These are phyloP conservation scores for Lentinula sp. DNA, from an alignment of 768 basidiomycete species.

Conservation along the genomic window DNA sequence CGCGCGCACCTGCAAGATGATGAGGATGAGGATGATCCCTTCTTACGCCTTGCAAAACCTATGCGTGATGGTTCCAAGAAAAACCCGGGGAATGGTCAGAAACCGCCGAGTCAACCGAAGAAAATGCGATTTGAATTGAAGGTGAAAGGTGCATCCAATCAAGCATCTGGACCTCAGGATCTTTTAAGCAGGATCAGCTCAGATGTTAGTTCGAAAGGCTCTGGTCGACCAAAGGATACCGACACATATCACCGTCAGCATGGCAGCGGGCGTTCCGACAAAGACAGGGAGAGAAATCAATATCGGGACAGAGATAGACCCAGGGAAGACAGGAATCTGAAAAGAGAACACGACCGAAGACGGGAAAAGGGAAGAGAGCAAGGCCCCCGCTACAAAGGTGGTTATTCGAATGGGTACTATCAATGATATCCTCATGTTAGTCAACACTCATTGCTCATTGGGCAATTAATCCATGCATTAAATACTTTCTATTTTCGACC, in stretches of 20 bases:
- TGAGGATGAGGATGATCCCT: slow-evolving; percentile 65
- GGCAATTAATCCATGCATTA: not conserved
- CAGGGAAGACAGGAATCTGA: slow-evolving; percentile 11
- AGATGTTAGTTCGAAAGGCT: not conserved
- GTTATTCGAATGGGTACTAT: slow-evolving; percentile 18
- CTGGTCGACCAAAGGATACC: slow-evolving; percentile 1
- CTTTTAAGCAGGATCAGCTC: not conserved
- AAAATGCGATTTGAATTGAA: slow-evolving; percentile 20
- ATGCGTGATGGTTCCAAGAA: slow-evolving; percentile 7
- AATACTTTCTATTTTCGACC: not conserved
- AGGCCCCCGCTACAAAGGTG: slow-evolving; percentile 19
- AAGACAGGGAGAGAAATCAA: slow-evolving; percentile 14
- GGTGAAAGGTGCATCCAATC: not conserved
- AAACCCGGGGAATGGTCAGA: not conserved
- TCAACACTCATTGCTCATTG: not conserved
- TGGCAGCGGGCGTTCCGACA: slow-evolving; percentile 12
- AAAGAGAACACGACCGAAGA: slow-evolving; percentile 14
- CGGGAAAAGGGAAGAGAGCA: slow-evolving; percentile 15
- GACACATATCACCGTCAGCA: slow-evolving; percentile 1
- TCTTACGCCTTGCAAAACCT: slow-evolving; percentile 24
- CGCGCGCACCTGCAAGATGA: slow-evolving; percentile 39
- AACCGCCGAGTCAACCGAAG: slow-evolving; percentile 16
- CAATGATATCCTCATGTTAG: not conserved
- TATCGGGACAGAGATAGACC: slow-evolving; percentile 4
- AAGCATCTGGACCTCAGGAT: not conserved